Base-by-base conservation (phyloP, 179 eudicot species). In the Heliamphora ciliata region DNA sequence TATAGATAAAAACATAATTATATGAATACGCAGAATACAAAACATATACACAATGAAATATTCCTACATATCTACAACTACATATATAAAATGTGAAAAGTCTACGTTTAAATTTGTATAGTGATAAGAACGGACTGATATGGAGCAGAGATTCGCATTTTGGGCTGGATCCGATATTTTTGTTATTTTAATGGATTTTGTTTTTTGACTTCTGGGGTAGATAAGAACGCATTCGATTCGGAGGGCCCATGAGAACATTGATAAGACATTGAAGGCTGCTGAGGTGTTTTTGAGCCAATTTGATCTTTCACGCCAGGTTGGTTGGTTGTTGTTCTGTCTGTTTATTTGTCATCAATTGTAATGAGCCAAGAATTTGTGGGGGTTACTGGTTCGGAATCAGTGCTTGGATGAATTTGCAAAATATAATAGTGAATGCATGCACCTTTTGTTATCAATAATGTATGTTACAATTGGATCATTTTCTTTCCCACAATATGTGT, bases 161-260 rank as follows among this genome's bases (percentile, higher is more conserved):
- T 8, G 4, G 17, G 15, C 6, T 71, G 11, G 54, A 15, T 15
- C 15, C 47, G 15, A 2, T 2, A 0, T 54, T 14, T 47, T 46
- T 44, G 7, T 48, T 13, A 48, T 73, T 40, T 77, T 44, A 48
- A 46, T 31, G 64, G 3, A 18, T 59, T 77, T 31, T 44, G 14
- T 5, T 21, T 77, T 82, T 48, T 18, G 24, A 21, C 24, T 21
- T 21, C 13, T 83, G 77, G 24, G 48, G n/a, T 63, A 93, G 97
- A 85, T 93, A 81, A 86, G 89, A 54, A 93, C 93, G 65, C 91
- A 91, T 87, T 90, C 97, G 9, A 89, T 93, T 52, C 83, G 97
- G 74, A 89, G 88, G 44, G 97, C 97, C 14, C 94, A 91, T 46
- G 94, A 91, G 79, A 93, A 93, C 81, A 93, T 93, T 60, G 92